A percentile compares a stretch with the other conserved stretches of the same genome.
Conservation (phyloP, 441 rosid genomes). For the Manihot esculenta region DNA sequence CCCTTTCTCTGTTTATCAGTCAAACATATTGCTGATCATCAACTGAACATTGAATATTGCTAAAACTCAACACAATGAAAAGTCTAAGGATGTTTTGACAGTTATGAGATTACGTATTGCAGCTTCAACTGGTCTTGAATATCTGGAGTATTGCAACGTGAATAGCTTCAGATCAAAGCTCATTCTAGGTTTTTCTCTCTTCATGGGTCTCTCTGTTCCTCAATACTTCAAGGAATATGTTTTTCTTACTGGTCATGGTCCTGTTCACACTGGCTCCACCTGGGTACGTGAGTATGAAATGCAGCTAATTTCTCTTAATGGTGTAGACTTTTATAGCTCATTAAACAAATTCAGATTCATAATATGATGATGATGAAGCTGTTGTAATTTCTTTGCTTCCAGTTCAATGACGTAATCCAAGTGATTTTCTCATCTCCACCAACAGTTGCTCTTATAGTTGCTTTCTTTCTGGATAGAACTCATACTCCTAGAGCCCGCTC, state of each 20-base stretch:
- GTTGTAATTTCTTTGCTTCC: not conserved
- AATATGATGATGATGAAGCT: not conserved
- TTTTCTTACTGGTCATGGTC: slow-evolving; percentile 15
- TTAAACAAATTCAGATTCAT: not conserved
- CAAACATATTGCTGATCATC: no score
- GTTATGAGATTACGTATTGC: not conserved
- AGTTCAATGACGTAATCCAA: not conserved
- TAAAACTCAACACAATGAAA: no score
- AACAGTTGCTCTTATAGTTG: not conserved
- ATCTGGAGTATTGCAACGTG: slow-evolving; percentile 31
- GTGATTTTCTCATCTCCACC: not conserved
- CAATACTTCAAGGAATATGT: slow-evolving; percentile 25
- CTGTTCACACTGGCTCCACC: slow-evolving; percentile 10
- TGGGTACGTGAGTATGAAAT: not conserved
- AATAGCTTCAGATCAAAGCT: slow-evolving; percentile 33
- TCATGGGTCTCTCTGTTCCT: slow-evolving; percentile 32
- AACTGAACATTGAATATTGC: no score
- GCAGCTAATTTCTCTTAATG: no score
- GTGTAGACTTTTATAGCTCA: no score
- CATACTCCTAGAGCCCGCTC: slow-evolving; percentile 50
- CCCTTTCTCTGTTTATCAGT: no score
- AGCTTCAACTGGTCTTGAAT: slow-evolving; percentile 22
- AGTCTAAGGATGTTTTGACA: no score
- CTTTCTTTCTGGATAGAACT: slow-evolving; percentile 25
- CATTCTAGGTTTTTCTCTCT: slow-evolving; percentile 27